phyloP scores from a whole-genome alignment of 306 rosid genomes.

The Echinosophora koreensis region DNA sequence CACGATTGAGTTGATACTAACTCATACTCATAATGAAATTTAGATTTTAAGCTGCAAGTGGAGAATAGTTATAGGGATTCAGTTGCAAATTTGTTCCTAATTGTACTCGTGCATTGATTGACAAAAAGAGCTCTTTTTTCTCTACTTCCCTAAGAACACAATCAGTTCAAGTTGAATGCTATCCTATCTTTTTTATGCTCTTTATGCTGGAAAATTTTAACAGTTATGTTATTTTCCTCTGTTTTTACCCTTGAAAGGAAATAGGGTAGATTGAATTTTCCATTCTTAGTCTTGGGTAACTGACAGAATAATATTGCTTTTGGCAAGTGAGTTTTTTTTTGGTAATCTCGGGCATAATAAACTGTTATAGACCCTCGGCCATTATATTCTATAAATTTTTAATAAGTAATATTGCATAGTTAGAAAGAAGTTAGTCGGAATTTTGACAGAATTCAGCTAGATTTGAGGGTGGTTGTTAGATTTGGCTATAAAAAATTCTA shows the following conservation, averaged over 20 bases:
- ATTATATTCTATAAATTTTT: background rate
- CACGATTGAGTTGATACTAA: background rate
- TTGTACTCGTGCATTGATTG: background rate
- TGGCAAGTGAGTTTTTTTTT: background rate
- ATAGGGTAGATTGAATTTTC: constrained; percentile 6
- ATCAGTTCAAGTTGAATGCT: constrained; percentile 32
- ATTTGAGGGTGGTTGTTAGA: background rate
- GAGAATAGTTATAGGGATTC: background rate
- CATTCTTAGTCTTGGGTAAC: background rate
- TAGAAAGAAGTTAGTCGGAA: background rate
- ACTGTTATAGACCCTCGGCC: constrained; percentile 4
- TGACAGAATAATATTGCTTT: background rate
- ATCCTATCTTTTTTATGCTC: constrained; percentile 16
- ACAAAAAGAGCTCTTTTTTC: background rate
- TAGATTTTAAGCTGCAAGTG: background rate
- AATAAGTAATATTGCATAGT: background rate
- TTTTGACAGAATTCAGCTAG: background rate
- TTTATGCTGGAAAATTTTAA: constrained; percentile 21
- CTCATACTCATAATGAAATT: background rate
- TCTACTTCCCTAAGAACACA: background rate
- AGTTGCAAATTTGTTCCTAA: background rate
- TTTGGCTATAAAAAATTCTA: background rate
- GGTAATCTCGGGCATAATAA: constrained; percentile 1
- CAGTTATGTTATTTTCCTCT: background rate
- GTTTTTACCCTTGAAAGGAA: background rate